Conservation (phyloP, 2,329 filamentous ascomycete species). For the Pestalotiopsis sp. region DNA sequence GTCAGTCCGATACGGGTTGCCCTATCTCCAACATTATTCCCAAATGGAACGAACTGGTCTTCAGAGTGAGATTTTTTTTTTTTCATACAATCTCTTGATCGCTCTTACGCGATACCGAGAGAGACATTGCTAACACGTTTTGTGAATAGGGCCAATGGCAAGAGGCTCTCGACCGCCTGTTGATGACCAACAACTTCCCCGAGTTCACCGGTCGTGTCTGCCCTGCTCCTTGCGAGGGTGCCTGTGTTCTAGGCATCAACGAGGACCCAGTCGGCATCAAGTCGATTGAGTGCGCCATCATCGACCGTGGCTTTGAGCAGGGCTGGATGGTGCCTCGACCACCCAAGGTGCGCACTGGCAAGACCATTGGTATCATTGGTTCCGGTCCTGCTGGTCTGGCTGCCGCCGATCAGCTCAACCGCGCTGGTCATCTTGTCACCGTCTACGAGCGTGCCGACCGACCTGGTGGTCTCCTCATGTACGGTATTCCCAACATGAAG, state of each 20-base stretch:
- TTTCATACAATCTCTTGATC: neutral
- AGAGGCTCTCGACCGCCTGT: constrained; percentile 85
- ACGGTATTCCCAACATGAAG: constrained; percentile 99
- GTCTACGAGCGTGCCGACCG: constrained; percentile 94
- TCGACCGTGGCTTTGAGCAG: constrained; percentile 96
- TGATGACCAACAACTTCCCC: constrained; percentile 98
- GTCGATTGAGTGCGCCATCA: constrained; percentile 97
- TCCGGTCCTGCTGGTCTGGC: constrained; percentile 92
- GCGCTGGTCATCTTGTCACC: constrained; percentile 84
- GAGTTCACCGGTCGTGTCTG: constrained; percentile 98
- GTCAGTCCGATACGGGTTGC: constrained; percentile 93
- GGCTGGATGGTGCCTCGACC: constrained; percentile 92
- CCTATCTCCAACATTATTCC: constrained; percentile 98
- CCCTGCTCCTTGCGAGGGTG: constrained; percentile 93
- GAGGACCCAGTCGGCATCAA: constrained; percentile 98
- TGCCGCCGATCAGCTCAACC: constrained; percentile 91
- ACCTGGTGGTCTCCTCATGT: constrained; percentile 91
- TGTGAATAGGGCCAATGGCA: constrained; percentile 65
- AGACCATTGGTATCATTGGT: constrained; percentile 86
- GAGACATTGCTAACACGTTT: too few relatives aligned
- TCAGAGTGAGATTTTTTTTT: constrained; percentile 34
- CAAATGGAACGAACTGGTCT: constrained; percentile 89
- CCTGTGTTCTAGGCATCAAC: constrained; percentile 94
- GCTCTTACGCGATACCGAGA: too few relatives aligned
- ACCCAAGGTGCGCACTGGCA: constrained; percentile 80